Conservation (phyloP, 1,284 basidiomycete genomes). For the Thelephora terrestris region DNA sequence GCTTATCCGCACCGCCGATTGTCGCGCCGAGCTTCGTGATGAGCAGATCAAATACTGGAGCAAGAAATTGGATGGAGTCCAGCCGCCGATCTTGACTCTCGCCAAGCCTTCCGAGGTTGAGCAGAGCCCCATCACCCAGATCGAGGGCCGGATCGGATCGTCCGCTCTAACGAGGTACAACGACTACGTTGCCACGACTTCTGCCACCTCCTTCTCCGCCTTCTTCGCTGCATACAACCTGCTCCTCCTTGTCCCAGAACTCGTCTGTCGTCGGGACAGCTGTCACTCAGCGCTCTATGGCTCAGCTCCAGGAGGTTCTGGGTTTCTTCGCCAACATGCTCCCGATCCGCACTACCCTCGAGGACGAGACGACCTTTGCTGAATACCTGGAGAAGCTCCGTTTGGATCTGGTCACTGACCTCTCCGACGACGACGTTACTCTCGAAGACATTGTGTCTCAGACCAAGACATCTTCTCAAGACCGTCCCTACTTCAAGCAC, state of each 20-base stretch:
- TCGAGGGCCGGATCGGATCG: constrained; percentile 16
- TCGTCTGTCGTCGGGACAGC: constrained; percentile 17
- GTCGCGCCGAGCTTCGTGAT: constrained; percentile 14
- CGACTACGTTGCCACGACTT: constrained; percentile 9
- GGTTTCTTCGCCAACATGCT: constrained; percentile 21
- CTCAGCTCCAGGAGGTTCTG: constrained; percentile 14
- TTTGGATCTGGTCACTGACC: constrained; percentile 10
- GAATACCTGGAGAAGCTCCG: constrained; percentile 16
- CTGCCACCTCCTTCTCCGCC: constrained; percentile 15
- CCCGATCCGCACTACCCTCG: constrained; percentile 17
- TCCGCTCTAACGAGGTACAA: constrained; percentile 15
- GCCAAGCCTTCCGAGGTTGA: constrained; percentile 16
- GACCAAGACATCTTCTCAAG: constrained; percentile 14
- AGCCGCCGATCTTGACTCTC: constrained; percentile 19
- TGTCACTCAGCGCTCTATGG: constrained; percentile 18
- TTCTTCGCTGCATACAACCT: constrained; percentile 21
- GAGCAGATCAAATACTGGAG: constrained; percentile 16
- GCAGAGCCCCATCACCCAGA: constrained; percentile 18
- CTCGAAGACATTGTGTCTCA: constrained; percentile 21
- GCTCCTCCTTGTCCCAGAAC: constrained; percentile 16
- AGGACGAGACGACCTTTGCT: constrained; percentile 13
- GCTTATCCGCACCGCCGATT: constrained; percentile 17
- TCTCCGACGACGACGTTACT: constrained; percentile 17
- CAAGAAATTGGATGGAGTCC: constrained; percentile 12
- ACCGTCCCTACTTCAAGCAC: constrained; percentile 23